Evolutionary conservation across 2,329 filamentous ascomycete species (phyloP).

Genomic region (Albifimbria verrucaria): DNA sequence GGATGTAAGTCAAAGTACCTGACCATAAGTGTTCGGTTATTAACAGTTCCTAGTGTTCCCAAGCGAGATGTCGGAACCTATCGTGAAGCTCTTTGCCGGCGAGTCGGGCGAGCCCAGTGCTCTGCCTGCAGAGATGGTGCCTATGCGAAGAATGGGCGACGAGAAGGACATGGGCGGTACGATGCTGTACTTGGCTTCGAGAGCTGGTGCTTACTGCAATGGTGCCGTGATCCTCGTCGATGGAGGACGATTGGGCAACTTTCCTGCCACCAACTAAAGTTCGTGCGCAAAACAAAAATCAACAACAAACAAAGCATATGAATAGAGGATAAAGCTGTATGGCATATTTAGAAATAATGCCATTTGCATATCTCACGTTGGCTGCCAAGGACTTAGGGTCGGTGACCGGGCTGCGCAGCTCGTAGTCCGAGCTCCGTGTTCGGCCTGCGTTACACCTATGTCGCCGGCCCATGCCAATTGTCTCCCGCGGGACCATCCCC

Average conservation of each 20-base stretch:
- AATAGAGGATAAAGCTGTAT: background rate
- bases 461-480: too few relatives aligned
- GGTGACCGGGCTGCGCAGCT: background rate
- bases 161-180: slow-evolving; percentile 60
- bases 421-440: background rate
- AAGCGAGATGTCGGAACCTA: slow-evolving; percentile 55
- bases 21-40: slow-evolving; percentile 5
- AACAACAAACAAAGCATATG: background rate
- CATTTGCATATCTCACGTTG: too few relatives aligned
- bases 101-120: slow-evolving; percentile 25
- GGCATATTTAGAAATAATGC: background rate
- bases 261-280: slow-evolving; percentile 51
- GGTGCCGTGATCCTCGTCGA: slow-evolving; percentile 61
- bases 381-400: background rate
- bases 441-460: too few relatives aligned
- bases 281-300: background rate
- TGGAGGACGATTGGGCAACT: slow-evolving; percentile 55
- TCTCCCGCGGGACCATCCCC: too few relatives aligned
- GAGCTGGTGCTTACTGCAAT: slow-evolving; percentile 64
- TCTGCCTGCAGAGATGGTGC: slow-evolving; percentile 44
- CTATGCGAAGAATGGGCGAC: slow-evolving; percentile 57
- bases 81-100: slow-evolving; percentile 39
- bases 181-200: slow-evolving; percentile 62
- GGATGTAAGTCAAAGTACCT: slow-evolving; percentile 37
- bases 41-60: slow-evolving; percentile 45